These are phyloP conservation scores for Boletus calvinii DNA, from an alignment of 1,284 basidiomycete species.

Conservation along the genomic window DNA sequence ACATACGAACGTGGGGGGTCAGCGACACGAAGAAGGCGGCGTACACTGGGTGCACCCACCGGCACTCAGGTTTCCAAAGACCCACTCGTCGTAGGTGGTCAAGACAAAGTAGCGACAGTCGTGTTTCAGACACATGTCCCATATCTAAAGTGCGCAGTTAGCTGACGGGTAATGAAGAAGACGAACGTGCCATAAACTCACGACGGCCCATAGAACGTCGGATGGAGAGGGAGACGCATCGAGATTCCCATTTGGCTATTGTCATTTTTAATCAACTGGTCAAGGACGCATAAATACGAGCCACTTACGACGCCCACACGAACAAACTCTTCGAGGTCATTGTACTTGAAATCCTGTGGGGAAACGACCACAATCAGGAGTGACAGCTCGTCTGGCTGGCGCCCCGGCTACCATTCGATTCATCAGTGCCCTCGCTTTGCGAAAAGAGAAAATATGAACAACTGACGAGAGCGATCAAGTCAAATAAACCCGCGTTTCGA, in stretches of 20 bases:
- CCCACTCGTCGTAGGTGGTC: conserved; percentile 19
- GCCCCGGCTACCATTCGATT: conserved; percentile 4
- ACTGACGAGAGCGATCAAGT: conserved; percentile 14
- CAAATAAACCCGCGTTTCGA: conserved; percentile 5
- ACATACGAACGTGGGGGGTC: not conserved
- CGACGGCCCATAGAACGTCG: conserved; percentile 15
- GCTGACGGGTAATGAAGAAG: not conserved
- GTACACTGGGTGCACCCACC: not conserved
- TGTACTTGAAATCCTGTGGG: conserved; percentile 8
- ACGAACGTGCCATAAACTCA: not conserved
- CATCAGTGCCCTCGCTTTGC: not conserved
- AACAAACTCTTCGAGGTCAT: conserved; percentile 13
- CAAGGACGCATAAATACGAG: not conserved
- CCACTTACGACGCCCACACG: conserved; percentile 9
- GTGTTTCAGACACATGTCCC: conserved; percentile 11
- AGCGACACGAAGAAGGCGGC: too few relatives aligned
- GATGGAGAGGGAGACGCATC: not conserved
- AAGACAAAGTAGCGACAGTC: conserved; percentile 17
- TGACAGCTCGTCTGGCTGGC: not conserved
- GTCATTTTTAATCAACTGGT: not conserved
- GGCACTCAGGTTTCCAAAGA: conserved; percentile 13
- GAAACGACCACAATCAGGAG: conserved; percentile 12
- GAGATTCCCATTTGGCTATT: conserved; percentile 6
- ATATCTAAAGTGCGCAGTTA: conserved; percentile 3
- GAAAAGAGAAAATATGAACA: not conserved